Conservation (phyloP, 805 yeast species). For the Ogataea trehalophila region DNA sequence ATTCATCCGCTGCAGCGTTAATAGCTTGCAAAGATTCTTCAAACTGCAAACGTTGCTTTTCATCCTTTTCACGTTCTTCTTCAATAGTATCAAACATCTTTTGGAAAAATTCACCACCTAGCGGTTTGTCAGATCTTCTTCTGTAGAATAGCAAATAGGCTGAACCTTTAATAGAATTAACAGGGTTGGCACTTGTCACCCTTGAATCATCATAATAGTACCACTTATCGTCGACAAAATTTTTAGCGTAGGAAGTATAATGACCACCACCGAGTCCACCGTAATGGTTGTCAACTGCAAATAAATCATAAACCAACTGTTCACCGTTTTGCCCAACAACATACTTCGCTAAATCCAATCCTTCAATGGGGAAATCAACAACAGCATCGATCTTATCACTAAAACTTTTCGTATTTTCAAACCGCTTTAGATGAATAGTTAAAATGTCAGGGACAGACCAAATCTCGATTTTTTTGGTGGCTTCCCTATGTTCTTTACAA, state of each 20-base stretch:
- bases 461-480: conserved; percentile 82
- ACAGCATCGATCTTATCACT: conserved; percentile 85
- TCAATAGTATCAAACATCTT: conserved; percentile 38
- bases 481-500: conserved; percentile 86
- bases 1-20: too few relatives aligned
- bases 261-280: conserved; percentile 98
- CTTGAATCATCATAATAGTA: conserved; percentile 85
- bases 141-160: conserved; percentile 87
- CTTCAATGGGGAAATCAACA: conserved; percentile 84
- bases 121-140: conserved; percentile 36
- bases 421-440: conserved; percentile 85
- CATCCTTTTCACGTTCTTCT: conserved; percentile 9
- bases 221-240: conserved; percentile 75
- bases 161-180: conserved; percentile 60
- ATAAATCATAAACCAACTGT: conserved; percentile 64
- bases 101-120: conserved; percentile 47
- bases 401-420: conserved; percentile 76
- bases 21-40: not conserved
- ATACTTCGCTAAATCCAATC: conserved; percentile 65
- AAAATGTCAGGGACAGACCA: conserved; percentile 94
- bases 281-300: conserved; percentile 92
- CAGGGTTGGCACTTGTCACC: conserved; percentile 58
- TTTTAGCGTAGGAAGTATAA: conserved; percentile 85
- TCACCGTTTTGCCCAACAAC: conserved; percentile 38
- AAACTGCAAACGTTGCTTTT: not conserved